Base-by-base conservation (phyloP, 148 eudicot genomes). In the Silene latifolia region DNA sequence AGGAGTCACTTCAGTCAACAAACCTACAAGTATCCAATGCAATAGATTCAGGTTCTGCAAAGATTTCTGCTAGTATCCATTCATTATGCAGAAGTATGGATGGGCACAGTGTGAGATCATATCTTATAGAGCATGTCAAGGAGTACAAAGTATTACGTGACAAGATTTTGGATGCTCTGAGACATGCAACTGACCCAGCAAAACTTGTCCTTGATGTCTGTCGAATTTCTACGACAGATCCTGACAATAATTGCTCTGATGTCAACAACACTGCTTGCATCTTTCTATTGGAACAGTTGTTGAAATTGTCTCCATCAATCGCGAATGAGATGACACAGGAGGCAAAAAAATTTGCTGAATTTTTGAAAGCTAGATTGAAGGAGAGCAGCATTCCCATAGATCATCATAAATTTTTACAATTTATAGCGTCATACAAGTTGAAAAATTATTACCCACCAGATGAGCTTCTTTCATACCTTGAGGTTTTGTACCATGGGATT, bases 151-250 rank as follows among this genome's bases (percentile, higher is more conserved):
- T 7, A 18, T 78, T 71, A 32, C 58, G 19, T 58, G 74, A 71
- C 48, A 72, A 72, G 73, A 72, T 77, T 71, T 73, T 82, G 32
- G 69, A 63, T 48, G 67, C 80, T 59, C 76, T 83, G 62, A 78
- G 25, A 68, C 57, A 73, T 68, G 83, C 86, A 67, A 8, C 76
- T 13, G 81, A 85, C 73, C 87, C 87, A 19, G 86, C 83, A 10
- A 76, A 77, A 62, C 83, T 87, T 82, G 84, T 85, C 77, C 83
- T 87, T 76, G 76, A 82, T 74, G 84, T 80, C 8, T 71, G 81
- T 64, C 64, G 25, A 58, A 71, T 27, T 76, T 80, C 71, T 69
- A 66, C 60, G n/a, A 63, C 32, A 64, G 66, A 24, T 75, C 32
- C 29, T 20, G 71, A 46, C 9, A 20, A 72, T 57, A 4, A 14